Evolutionary conservation across 768 basidiomycete genomes (phyloP).

Genomic region (Daedaleopsis nitida): DNA sequence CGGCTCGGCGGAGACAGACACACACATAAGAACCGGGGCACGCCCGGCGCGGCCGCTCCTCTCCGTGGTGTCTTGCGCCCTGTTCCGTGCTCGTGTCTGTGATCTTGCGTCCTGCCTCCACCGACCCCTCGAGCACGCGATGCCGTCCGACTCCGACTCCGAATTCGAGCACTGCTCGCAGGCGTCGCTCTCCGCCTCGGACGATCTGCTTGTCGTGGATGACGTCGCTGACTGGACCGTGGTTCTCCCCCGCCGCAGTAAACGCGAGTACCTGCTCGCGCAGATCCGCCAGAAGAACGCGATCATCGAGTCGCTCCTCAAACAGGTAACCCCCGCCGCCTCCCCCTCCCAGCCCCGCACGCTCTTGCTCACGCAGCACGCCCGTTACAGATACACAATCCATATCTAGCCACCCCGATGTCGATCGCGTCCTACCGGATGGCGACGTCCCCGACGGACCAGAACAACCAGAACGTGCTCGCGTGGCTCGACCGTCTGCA

Average conservation of each 20-base stretch:
- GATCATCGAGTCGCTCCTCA: conserved; percentile 82
- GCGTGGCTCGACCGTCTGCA: conserved; percentile 74
- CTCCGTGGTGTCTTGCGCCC: neutral
- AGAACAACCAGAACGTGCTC: conserved; percentile 65
- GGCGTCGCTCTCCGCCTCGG: conserved; percentile 3
- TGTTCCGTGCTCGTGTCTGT: neutral
- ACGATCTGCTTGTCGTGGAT: conserved; percentile 16
- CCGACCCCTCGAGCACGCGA: conserved; percentile 6
- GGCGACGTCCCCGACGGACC: conserved; percentile 77
- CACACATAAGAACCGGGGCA: neutral
- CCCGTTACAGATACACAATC: conserved; percentile 65
- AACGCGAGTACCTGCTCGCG: conserved; percentile 83
- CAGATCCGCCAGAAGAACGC: conserved; percentile 87
- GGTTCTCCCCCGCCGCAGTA: conserved; percentile 49
- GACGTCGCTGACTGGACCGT: conserved; percentile 24
- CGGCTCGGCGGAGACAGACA: too few relatives aligned
- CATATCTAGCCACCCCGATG: conserved; percentile 76
- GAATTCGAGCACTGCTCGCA: neutral
- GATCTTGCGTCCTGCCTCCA: conserved; percentile 40
- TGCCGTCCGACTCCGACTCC: too few relatives aligned
- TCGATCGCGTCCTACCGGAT: conserved; percentile 78
- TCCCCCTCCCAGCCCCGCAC: neutral
- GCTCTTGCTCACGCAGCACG: neutral
- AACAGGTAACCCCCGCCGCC: conserved; percentile 54
- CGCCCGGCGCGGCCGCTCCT: neutral